Percentiles rank a stretch among this genome's conserved stretches.
These are phyloP conservation scores for Colletotrichum lupini DNA, from an alignment of 2,329 filamentous ascomycete genomes.

Conservation along the genomic window DNA sequence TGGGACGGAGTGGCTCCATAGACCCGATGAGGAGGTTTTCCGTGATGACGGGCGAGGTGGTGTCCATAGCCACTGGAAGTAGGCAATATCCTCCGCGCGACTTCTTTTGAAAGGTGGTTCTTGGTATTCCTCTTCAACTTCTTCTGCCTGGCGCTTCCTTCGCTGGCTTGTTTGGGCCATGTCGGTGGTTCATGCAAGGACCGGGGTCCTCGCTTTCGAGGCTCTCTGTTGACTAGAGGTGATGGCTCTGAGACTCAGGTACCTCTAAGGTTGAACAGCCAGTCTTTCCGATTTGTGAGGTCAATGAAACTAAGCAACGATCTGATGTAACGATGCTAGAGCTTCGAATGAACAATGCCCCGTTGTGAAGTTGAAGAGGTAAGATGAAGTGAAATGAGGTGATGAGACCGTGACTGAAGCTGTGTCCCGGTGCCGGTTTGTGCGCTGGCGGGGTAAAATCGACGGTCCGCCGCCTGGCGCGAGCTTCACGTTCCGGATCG, in stretches of 20 bases:
- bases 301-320: not conserved
- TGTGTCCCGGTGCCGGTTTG: constrained; percentile 9
- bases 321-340: not conserved
- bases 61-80: constrained; percentile 28
- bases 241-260: not conserved
- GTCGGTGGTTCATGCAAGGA: constrained; percentile 6
- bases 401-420: not conserved
- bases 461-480: constrained; percentile 22
- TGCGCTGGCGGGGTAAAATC: constrained; percentile 24
- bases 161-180: constrained; percentile 22
- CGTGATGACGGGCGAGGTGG: not conserved
- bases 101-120: constrained; percentile 7
- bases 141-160: constrained; percentile 22
- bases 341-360: not conserved
- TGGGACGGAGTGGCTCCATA: constrained; percentile 19
- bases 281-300: too few relatives aligned
- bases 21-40: not conserved
- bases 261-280: not conserved
- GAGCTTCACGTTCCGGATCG: constrained; percentile 26
- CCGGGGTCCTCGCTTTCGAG: not conserved
- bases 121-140: constrained; percentile 2
- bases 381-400: not conserved
- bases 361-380: not conserved
- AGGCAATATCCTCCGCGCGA: not conserved
- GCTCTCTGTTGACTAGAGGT: not conserved